These are phyloP conservation scores for Xylaria sp. DNA, from an alignment of 495 filamentous ascomycete species.

Conservation along the genomic window DNA sequence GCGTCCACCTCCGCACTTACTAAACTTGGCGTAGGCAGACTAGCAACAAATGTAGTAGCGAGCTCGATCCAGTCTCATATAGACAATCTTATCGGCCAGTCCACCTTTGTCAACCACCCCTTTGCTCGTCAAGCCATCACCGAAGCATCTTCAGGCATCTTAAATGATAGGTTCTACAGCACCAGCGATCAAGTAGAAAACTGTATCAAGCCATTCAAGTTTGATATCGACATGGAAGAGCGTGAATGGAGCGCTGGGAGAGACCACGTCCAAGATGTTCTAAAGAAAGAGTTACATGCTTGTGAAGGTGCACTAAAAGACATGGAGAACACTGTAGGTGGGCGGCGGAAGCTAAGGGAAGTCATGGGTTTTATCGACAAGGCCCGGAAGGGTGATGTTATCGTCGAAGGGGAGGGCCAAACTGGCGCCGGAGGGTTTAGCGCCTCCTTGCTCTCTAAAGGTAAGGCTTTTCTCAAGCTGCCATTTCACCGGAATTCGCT, in stretches of 20 bases:
- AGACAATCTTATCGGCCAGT: slow-evolving; percentile 75
- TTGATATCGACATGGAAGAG: slow-evolving; percentile 91
- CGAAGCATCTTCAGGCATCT: slow-evolving; percentile 83
- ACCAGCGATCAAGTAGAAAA: slow-evolving; percentile 99
- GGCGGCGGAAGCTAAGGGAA: slow-evolving; percentile 82
- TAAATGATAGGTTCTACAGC: slow-evolving; percentile 94
- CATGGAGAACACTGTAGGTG: slow-evolving; percentile 77
- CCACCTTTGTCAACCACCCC: slow-evolving; percentile 87
- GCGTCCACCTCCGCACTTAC: slow-evolving; percentile 88
- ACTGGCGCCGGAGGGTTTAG: slow-evolving; percentile 93
- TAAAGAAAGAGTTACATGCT: slow-evolving; percentile 83
- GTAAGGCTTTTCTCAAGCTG: slow-evolving; percentile 51
- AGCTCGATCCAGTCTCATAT: slow-evolving; percentile 86
- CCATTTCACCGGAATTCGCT: slow-evolving; percentile 27
- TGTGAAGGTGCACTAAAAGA: slow-evolving; percentile 80
- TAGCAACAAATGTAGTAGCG: slow-evolving; percentile 90
- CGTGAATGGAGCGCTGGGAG: slow-evolving; percentile 84
- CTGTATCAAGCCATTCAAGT: slow-evolving; percentile 99
- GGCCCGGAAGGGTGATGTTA: slow-evolving; percentile 80
- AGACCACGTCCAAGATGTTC: slow-evolving; percentile 75
- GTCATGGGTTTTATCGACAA: slow-evolving; percentile 91
- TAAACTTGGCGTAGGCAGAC: slow-evolving; percentile 88
- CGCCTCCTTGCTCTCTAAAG: slow-evolving; percentile 77
- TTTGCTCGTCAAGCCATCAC: slow-evolving; percentile 90
- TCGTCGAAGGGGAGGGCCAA: slow-evolving; percentile 80